A percentile compares a stretch with the other conserved stretches of the same genome.
These are phyloP conservation scores for Porphyrellus cyaneotinctus DNA, from an alignment of 768 basidiomycete genomes.

Conservation along the genomic window DNA sequence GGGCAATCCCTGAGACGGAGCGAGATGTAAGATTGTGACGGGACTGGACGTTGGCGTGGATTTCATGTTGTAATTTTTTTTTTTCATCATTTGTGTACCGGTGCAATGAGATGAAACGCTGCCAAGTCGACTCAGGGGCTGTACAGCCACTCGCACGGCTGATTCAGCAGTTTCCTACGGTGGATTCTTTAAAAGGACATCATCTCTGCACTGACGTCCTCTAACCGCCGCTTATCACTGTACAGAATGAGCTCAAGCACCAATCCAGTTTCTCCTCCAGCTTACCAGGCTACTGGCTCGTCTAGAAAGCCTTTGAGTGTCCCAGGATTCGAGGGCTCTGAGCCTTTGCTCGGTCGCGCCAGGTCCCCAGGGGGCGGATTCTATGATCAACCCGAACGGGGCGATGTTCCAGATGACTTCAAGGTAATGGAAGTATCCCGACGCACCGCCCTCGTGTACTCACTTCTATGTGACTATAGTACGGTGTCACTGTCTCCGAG, in stretches of 20 bases:
- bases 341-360: slow-evolving; percentile 56
- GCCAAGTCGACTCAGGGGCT: not conserved
- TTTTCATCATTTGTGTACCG: not conserved
- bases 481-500: slow-evolving; percentile 77
- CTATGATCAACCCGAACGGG: slow-evolving; percentile 69
- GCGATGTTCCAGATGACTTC: slow-evolving; percentile 90
- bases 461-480: slow-evolving; percentile 39
- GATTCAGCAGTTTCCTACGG: slow-evolving; percentile 21
- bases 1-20: slow-evolving; percentile 2
- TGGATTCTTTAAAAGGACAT: slow-evolving; percentile 10
- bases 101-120: not conserved
- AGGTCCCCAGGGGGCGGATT: slow-evolving; percentile 47
- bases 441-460: slow-evolving; percentile 1
- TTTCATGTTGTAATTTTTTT: not conserved
- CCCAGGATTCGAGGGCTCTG: slow-evolving; percentile 35
- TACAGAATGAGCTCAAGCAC: slow-evolving; percentile 49
- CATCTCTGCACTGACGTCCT: slow-evolving; percentile 2
- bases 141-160: slow-evolving; percentile 21
- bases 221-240: slow-evolving; percentile 18
- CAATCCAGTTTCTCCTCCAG: slow-evolving; percentile 59
- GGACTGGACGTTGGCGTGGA: not conserved
- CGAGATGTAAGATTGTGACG: not conserved
- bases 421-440: slow-evolving; percentile 50
- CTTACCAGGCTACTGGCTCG: slow-evolving; percentile 46
- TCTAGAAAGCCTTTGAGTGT: slow-evolving; percentile 34